phyloP scores from a whole-genome alignment of 2,329 filamentous ascomycete species.

The Xylariaceae sp. region DNA sequence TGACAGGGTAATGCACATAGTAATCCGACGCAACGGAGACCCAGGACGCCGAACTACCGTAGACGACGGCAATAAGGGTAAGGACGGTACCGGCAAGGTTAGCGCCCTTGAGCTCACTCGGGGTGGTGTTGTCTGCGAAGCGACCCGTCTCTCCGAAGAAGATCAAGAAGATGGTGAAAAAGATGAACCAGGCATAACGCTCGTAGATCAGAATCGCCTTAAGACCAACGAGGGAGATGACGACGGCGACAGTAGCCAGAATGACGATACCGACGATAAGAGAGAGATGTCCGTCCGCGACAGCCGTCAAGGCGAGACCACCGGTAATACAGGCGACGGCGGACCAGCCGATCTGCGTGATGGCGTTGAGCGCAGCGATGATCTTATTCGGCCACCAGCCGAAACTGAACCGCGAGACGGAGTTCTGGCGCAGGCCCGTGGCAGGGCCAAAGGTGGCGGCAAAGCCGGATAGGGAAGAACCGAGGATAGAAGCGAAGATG shows the following conservation, averaged over 20 bases:
- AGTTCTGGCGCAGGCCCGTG: constrained; percentile 47
- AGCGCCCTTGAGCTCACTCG: constrained; percentile 32
- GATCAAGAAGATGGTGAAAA: constrained; percentile 45
- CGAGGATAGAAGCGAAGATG: constrained; percentile 42
- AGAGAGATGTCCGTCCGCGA: constrained; percentile 40
- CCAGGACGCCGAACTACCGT: constrained; percentile 46
- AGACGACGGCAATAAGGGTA: constrained; percentile 41
- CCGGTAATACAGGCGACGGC: constrained; percentile 48
- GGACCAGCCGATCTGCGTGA: constrained; percentile 46
- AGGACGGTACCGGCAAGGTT: constrained; percentile 38
- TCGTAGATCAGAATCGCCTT: constrained; percentile 45
- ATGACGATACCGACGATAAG: constrained; percentile 49
- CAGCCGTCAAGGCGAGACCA: constrained; percentile 43
- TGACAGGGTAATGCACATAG: constrained; percentile 43
- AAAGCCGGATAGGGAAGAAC: constrained; percentile 40
- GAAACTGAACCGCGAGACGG: constrained; percentile 44
- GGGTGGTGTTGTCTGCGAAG: constrained; percentile 36
- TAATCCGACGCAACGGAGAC: constrained; percentile 41
- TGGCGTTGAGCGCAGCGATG: constrained; percentile 45
- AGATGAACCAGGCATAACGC: constrained; percentile 44
- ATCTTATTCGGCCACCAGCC: constrained; percentile 48
- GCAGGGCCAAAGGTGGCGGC: constrained; percentile 46
- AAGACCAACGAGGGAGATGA: constrained; percentile 49
- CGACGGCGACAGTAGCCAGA: constrained; percentile 42
- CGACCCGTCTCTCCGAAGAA: constrained; percentile 42